phyloP scores from a whole-genome alignment of 1,139 yeast genomes.

The Zygosaccharomyces sapae region DNA sequence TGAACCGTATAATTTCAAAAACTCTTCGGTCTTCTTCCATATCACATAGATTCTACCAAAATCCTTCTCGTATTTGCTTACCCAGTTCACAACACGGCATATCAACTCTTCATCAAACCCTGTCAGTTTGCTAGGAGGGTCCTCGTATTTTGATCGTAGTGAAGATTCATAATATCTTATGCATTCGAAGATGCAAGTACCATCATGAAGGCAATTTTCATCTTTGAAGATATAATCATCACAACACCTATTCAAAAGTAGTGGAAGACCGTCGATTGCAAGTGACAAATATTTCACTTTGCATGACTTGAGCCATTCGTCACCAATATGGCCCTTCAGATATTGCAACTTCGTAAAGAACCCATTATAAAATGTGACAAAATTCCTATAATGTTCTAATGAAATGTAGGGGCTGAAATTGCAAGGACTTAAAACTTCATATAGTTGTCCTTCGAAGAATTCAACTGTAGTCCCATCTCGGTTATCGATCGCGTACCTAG shows the following conservation, averaged over 20 bases:
- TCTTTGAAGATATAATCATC: background rate
- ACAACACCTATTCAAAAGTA: background rate
- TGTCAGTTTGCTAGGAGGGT: background rate
- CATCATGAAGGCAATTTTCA: background rate
- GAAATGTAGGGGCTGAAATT: background rate
- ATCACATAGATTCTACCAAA: slow-evolving; percentile 6
- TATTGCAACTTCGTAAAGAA: background rate
- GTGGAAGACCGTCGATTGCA: background rate
- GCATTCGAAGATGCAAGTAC: background rate
- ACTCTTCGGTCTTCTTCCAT: slow-evolving; percentile 8
- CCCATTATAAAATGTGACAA: background rate
- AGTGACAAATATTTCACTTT: background rate
- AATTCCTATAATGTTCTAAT: background rate
- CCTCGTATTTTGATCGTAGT: background rate
- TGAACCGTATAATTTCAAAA: slow-evolving; percentile 2
- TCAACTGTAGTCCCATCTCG: background rate
- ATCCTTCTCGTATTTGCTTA: background rate
- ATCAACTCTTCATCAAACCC: background rate
- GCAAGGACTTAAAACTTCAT: background rate
- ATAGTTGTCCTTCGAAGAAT: background rate
- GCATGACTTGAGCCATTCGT: background rate
- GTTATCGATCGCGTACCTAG: background rate
- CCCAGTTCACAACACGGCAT: slow-evolving; percentile 3
- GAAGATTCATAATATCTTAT: background rate
- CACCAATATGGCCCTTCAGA: background rate